These are phyloP conservation scores for Gymnopus androsaceus DNA, from an alignment of 1,284 basidiomycete species.

Conservation along the genomic window DNA sequence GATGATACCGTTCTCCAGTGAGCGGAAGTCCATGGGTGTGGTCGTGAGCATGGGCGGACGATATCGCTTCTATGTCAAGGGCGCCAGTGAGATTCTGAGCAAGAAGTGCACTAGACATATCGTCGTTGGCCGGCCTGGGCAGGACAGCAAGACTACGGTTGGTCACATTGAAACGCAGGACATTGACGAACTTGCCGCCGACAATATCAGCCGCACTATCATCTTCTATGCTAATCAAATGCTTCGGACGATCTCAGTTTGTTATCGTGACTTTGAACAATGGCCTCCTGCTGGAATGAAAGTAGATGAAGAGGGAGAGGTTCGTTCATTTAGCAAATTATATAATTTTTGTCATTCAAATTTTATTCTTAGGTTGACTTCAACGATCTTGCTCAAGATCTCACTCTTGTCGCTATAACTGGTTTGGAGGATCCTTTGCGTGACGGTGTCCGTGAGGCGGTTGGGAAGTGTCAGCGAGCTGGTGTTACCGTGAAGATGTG, in stretches of 20 bases:
- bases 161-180: constrained; percentile 54
- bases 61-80: constrained; percentile 87
- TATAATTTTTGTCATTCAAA: constrained; percentile 6
- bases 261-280: constrained; percentile 83
- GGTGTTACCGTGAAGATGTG: constrained; percentile 99
- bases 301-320: constrained; percentile 56
- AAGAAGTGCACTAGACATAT: constrained; percentile 76
- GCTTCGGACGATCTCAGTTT: constrained; percentile 89
- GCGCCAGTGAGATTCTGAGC: constrained; percentile 90
- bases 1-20: constrained; percentile 94
- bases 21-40: constrained; percentile 95
- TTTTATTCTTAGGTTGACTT: constrained; percentile 60
- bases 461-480: constrained; percentile 82
- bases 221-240: constrained; percentile 97
- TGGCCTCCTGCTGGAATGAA: constrained; percentile 77
- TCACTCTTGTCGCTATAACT: constrained; percentile 86
- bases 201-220: constrained; percentile 88
- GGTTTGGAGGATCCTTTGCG: constrained; percentile 98
- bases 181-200: constrained; percentile 66
- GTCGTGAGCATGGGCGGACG: constrained; percentile 69
- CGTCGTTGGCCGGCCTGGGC: constrained; percentile 53
- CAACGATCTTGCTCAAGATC: constrained; percentile 66
- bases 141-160: constrained; percentile 17
- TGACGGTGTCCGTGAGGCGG: constrained; percentile 86
- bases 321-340: constrained; percentile 27